These are phyloP conservation scores for Leavenworthia alabamica DNA, from an alignment of 345 rosid genomes.

Conservation along the genomic window DNA sequence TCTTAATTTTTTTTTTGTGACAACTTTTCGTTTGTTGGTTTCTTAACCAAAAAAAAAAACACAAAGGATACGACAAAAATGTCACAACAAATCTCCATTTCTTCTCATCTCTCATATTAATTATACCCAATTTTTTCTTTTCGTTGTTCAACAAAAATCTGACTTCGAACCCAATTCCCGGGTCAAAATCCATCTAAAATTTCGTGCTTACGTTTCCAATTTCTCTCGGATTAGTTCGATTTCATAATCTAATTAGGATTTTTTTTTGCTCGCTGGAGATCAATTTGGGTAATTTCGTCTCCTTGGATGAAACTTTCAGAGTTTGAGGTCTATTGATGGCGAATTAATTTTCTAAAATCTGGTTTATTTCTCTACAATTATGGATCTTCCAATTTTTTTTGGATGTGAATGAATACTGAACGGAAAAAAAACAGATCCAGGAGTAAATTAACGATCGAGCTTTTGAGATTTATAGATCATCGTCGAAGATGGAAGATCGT, in stretches of 20 bases:
- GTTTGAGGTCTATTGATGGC: not conserved
- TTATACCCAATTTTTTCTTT: not conserved
- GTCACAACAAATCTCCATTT: slow-evolving; percentile 20
- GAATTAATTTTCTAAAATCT: slow-evolving; percentile 3
- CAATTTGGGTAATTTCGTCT: slow-evolving; percentile 1
- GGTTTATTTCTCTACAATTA: not conserved
- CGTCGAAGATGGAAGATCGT: slow-evolving; percentile 48
- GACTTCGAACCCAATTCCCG: not conserved
- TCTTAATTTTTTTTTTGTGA: too few relatives aligned
- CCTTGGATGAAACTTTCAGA: not conserved
- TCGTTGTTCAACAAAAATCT: not conserved
- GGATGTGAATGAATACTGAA: slow-evolving; percentile 17
- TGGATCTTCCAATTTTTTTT: not conserved
- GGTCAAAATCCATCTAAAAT: slow-evolving; percentile 1
- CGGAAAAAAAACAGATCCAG: slow-evolving; percentile 13
- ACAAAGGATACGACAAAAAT: slow-evolving; percentile 7
- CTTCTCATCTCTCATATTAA: slow-evolving; percentile 6
- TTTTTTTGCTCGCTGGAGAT: not conserved
- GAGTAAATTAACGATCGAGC: not conserved
- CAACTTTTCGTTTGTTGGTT: too few relatives aligned
- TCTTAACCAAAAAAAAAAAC: not conserved
- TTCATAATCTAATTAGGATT: slow-evolving; percentile 17
- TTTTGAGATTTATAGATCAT: not conserved
- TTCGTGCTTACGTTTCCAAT: not conserved
- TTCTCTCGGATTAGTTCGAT: slow-evolving; percentile 8